Evolutionary conservation across 202 grass and related monocot genomes (phyloP).

Genomic region (Thinopyrum obtusiflorum): DNA sequence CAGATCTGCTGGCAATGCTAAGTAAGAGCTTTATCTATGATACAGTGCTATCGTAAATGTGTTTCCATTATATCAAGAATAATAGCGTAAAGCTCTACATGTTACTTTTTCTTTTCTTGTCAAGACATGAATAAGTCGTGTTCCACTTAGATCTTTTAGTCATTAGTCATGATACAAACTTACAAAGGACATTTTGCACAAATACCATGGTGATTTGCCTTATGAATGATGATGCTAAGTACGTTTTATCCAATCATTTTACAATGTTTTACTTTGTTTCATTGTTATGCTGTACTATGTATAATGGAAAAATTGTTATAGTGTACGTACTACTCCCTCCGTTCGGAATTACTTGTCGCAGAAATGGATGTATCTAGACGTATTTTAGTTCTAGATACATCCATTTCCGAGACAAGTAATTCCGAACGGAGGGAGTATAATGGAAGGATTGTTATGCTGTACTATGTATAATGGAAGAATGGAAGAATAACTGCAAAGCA

Average conservation of each 20-base stretch:
- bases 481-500: neutral
- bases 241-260: constrained; percentile 13
- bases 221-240: constrained; percentile 7
- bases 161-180: constrained; percentile 10
- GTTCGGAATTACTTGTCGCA: no score
- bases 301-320: neutral
- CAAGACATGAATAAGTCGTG: neutral
- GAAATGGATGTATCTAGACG: no score
- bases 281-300: neutral
- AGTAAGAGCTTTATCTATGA: constrained; percentile 57
- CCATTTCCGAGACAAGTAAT: no score
- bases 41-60: constrained; percentile 21
- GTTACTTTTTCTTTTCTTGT: constrained; percentile 3
- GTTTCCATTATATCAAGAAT: constrained; percentile 18
- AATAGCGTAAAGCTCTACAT: constrained; percentile 16
- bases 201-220: constrained; percentile 4
- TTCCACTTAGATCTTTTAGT: constrained; percentile 15
- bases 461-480: neutral
- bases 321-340: neutral
- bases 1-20: constrained; percentile 78
- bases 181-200: constrained; percentile 8
- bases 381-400: no score
- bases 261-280: neutral
- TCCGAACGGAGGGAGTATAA: no score
- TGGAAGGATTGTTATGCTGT: neutral